phyloP scores from a whole-genome alignment of 1,139 yeast species.

The Pichia sp. region DNA sequence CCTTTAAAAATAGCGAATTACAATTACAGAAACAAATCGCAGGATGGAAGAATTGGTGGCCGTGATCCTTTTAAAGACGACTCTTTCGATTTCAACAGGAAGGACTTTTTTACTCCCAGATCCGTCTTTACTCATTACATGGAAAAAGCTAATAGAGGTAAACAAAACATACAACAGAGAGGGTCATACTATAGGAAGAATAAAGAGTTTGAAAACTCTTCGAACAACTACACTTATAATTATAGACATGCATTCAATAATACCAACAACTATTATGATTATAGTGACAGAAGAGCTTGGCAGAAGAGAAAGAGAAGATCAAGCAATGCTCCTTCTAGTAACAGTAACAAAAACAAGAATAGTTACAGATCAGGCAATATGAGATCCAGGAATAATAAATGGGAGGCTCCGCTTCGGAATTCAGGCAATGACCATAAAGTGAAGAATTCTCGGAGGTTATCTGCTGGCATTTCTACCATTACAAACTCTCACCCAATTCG shows the following conservation, averaged over 20 bases:
- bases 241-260: slow-evolving; percentile 8
- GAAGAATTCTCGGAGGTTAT: slow-evolving; percentile 7
- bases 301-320: slow-evolving; percentile 28
- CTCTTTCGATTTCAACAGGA: slow-evolving; percentile 45
- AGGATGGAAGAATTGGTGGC: slow-evolving; percentile 22
- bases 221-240: slow-evolving; percentile 2
- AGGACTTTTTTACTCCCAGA: slow-evolving; percentile 74
- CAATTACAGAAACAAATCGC: slow-evolving; percentile 25
- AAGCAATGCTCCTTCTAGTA: slow-evolving; percentile 10
- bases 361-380: neutral
- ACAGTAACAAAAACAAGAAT: slow-evolving; percentile 6
- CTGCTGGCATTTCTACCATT: neutral
- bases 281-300: slow-evolving; percentile 29
- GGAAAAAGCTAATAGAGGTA: slow-evolving; percentile 58
- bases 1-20: slow-evolving; percentile 40
- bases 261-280: slow-evolving; percentile 17
- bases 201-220: slow-evolving; percentile 5
- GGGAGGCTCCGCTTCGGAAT: slow-evolving; percentile 4
- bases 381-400: slow-evolving; percentile 5
- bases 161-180: slow-evolving; percentile 24
- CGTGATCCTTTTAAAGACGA: slow-evolving; percentile 10
- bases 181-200: slow-evolving; percentile 24
- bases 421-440: neutral
- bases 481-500: slow-evolving; percentile 1
- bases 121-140: slow-evolving; percentile 66